A percentile compares a stretch with the other conserved stretches of the same genome.
Conservation (phyloP, 1,284 basidiomycete species). For the Malassezia arunalokei region DNA sequence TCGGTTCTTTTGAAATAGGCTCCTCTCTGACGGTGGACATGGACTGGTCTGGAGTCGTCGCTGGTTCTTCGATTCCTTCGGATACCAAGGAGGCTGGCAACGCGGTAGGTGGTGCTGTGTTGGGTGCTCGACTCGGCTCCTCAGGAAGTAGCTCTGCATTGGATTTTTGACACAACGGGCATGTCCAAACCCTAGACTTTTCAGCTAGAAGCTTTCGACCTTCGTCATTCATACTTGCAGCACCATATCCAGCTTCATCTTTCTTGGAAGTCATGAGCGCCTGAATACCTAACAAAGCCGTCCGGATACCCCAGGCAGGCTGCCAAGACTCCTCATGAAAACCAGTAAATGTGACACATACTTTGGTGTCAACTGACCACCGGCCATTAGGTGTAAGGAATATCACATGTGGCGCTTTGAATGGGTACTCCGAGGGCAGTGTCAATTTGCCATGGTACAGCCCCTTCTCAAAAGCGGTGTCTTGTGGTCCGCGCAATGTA, state of each 20-base stretch:
- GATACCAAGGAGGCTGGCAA: too few relatives aligned
- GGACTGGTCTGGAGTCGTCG: too few relatives aligned
- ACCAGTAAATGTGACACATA: slow-evolving; percentile 48
- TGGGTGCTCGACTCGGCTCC: neutral
- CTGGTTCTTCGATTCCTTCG: too few relatives aligned
- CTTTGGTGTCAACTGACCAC: slow-evolving; percentile 79
- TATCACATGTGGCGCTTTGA: slow-evolving; percentile 83
- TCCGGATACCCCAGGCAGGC: slow-evolving; percentile 92
- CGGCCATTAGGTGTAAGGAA: slow-evolving; percentile 88
- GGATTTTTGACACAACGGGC: slow-evolving; percentile 17
- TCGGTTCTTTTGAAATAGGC: too few relatives aligned
- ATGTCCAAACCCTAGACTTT: slow-evolving; percentile 21
- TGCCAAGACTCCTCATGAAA: slow-evolving; percentile 68
- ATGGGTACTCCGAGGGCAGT: slow-evolving; percentile 83
- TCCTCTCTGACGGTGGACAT: too few relatives aligned
- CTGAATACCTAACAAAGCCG: slow-evolving; percentile 54
- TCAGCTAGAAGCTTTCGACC: slow-evolving; percentile 59
- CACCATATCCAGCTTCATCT: slow-evolving; percentile 68
- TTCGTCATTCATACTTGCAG: slow-evolving; percentile 78
- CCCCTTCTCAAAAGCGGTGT: slow-evolving; percentile 41
- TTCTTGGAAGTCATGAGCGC: slow-evolving; percentile 41
- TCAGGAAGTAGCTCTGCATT: slow-evolving; percentile 13
- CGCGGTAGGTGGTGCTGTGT: too few relatives aligned
- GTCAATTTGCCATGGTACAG: slow-evolving; percentile 80
- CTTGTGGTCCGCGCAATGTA: slow-evolving; percentile 69